Conservation (phyloP, 202 grass and related monocot genomes). For the Miscanthus sacchariflorus region DNA sequence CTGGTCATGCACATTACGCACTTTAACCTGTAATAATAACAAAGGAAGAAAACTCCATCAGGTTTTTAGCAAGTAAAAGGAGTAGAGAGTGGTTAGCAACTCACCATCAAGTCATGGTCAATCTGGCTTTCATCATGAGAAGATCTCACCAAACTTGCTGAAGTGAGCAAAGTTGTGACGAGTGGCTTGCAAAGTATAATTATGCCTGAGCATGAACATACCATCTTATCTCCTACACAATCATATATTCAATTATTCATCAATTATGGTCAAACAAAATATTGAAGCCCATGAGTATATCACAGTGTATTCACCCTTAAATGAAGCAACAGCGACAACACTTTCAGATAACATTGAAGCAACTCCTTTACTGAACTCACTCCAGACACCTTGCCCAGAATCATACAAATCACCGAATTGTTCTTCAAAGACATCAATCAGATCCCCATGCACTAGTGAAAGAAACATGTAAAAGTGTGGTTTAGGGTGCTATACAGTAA, state of each 20-base stretch:
- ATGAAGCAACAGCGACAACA: background rate
- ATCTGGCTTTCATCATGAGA: background rate
- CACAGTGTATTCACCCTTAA: background rate
- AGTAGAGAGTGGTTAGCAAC: background rate
- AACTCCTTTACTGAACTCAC: background rate
- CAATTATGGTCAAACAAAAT: background rate
- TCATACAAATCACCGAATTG: background rate
- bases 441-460: too few relatives aligned
- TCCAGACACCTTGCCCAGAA: background rate
- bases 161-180: background rate
- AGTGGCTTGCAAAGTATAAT: background rate
- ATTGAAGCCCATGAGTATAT: background rate
- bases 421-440: too few relatives aligned
- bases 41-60: background rate
- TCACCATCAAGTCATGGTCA: background rate
- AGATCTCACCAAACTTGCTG: constrained; percentile 5
- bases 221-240: background rate
- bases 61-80: background rate
- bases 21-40: background rate
- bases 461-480: too few relatives aligned
- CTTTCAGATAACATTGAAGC: background rate
- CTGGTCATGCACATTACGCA: background rate
- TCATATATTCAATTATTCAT: background rate
- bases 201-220: constrained; percentile 15
- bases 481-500: too few relatives aligned